Percentiles rank a stretch among this genome's conserved stretches.
These are phyloP conservation scores for Pythium brachiatum DNA, from an alignment of 352 stramenopile species.

Conservation along the genomic window DNA sequence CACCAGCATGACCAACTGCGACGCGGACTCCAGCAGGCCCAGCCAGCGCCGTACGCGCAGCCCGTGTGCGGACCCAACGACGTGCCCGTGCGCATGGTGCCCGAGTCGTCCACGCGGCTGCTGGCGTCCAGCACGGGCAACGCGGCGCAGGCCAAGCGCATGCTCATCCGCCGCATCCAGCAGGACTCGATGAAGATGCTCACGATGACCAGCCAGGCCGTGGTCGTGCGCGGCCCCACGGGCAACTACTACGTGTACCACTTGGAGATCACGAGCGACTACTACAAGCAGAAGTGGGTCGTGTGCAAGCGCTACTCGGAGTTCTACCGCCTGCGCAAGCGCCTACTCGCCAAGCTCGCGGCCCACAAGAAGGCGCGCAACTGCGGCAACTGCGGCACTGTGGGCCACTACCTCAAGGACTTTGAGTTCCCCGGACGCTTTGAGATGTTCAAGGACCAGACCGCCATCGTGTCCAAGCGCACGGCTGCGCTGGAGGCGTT, in stretches of 20 bases:
- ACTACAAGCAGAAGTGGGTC: slow-evolving; percentile 88
- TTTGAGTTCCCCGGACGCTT: slow-evolving; percentile 72
- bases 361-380: slow-evolving; percentile 53
- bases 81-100: slow-evolving; percentile 59
- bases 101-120: slow-evolving; percentile 27
- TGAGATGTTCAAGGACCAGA: slow-evolving; percentile 71
- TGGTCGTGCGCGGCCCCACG: slow-evolving; percentile 71
- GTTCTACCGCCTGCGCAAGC: slow-evolving; percentile 81
- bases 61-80: not conserved
- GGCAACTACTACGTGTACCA: slow-evolving; percentile 86
- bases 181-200: slow-evolving; percentile 81
- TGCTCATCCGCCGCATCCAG: slow-evolving; percentile 70
- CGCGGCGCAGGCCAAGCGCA: slow-evolving; percentile 56
- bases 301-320: slow-evolving; percentile 88
- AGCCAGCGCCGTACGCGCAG: slow-evolving; percentile 14
- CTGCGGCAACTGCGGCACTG: slow-evolving; percentile 48
- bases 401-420: slow-evolving; percentile 65
- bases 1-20: slow-evolving; percentile 58
- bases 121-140: slow-evolving; percentile 18
- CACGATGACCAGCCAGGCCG: slow-evolving; percentile 61
- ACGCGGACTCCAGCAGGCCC: slow-evolving; percentile 45
- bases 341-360: slow-evolving; percentile 51
- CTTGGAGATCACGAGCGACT: slow-evolving; percentile 84
- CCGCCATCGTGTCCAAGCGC: slow-evolving; percentile 54
- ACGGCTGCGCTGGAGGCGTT: slow-evolving; percentile 76